Base-by-base conservation (phyloP, 225 moss, liverwort and hornwort species). In the Sphagnum tenellum region DNA sequence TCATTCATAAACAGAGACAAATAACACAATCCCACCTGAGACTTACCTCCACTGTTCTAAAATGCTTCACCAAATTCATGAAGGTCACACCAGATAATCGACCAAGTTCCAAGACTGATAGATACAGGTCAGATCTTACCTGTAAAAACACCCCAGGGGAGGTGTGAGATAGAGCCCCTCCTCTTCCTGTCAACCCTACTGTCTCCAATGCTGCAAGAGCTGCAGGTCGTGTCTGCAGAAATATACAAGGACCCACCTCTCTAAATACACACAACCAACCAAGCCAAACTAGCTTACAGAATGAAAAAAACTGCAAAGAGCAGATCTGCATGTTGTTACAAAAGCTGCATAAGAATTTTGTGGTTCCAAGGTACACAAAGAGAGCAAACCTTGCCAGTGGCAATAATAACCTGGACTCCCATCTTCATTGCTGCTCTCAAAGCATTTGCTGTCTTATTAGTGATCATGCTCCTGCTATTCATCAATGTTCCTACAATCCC, bases 301-400 rank as follows among this genome's bases (percentile, higher is more conserved):
- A 29, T 29, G 29, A 29, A 29, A 29, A 29, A 29, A 29, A 29
- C 29, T 29, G 29, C 29, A 29, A 29, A 29, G 29, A 29, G 29
- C 29, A 29, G 29, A 29, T 29, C 29, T 29, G 29, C 29, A 29
- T 29, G 29, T 29, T 29, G 29, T 29, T 29, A 29, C 29, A 29
- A 1, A 64, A 68, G 3, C 0, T 71, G 10, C 0, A 11, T 2
- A 64, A 45, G 46, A 55, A 7, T 0, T 8, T 12, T 0, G 0
- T 14, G 45, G 8, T 60, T 46, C 60, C 12, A 44, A 61, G 3
- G 44, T 9, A 61, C 60, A 44, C 46, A 29, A 52, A 4, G 46
- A 60, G 14, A 2, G 50, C 61, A 79, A 81, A 94, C 88, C 85
- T 98, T 98, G 56, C 96, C 93, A 68, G 96, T 98, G 4, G 96